phyloP scores from a whole-genome alignment of 441 rosid species.

The Hypseocharis bilobata region DNA sequence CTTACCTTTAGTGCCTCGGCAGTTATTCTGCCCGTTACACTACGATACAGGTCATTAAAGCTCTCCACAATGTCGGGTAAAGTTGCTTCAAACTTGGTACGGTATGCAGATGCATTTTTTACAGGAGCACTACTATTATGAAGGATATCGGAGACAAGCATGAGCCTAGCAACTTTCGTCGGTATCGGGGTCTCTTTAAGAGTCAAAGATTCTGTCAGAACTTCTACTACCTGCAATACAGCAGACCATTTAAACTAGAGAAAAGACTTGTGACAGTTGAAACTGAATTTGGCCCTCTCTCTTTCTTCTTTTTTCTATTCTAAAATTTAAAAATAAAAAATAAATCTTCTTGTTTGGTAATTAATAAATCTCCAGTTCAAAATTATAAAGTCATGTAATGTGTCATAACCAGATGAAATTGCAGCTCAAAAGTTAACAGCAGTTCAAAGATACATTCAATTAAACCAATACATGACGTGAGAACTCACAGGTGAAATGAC shows the following conservation, averaged over 20 bases:
- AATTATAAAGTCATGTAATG: not conserved
- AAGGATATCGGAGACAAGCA: slow-evolving; percentile 97
- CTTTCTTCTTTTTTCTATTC: not conserved
- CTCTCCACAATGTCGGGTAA: slow-evolving; percentile 97
- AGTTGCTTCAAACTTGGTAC: slow-evolving; percentile 90
- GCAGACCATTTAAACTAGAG: not conserved
- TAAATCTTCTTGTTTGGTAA: not conserved
- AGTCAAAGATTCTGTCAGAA: slow-evolving; percentile 90
- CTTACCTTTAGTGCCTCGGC: slow-evolving; percentile 95
- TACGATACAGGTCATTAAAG: slow-evolving; percentile 85
- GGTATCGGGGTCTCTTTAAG: slow-evolving; percentile 95
- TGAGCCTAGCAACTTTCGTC: slow-evolving; percentile 94
- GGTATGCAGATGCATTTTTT: slow-evolving; percentile 97
- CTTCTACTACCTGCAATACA: slow-evolving; percentile 76
- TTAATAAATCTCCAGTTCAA: not conserved
- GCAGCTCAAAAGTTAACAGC: not conserved
- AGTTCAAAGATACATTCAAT: not conserved
- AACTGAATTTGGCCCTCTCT: not conserved
- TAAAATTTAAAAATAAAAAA: not conserved
- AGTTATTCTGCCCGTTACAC: slow-evolving; percentile 94
- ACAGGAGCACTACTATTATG: slow-evolving; percentile 98
- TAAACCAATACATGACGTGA: too few species aligned
- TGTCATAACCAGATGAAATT: not conserved
- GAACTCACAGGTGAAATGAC: too few species aligned
- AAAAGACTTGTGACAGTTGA: not conserved